Base-by-base conservation (phyloP, 192 early-diverging fungal species). In the Lobosporangium transversale region DNA sequence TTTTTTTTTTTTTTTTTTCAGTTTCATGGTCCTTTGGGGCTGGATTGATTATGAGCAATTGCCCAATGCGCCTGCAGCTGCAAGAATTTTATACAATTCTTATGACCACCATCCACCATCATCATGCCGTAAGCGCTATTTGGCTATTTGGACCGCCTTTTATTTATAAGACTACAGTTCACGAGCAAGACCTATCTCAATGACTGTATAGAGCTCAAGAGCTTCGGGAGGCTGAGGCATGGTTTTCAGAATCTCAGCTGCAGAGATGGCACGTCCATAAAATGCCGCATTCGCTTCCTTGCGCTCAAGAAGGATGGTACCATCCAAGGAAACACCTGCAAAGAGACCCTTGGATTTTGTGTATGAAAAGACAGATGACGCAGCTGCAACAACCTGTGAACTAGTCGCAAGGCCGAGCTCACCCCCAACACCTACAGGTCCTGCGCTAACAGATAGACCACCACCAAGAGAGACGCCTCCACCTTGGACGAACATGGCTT, bases 401-500 rank as follows among this genome's bases (percentile, higher is more conserved):
- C 70, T 79, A 45, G 76, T 80, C 17, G 84, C 62, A 43, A 80
- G 62, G 31, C 68, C 63, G 27, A 81, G 79, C 50, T 83, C 79
- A 1, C 71, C 84, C 27, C 83, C 84, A 14, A 79, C 78, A 43
- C 86, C 86, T 36, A 87, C 75, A 21, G 86, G 86, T 11, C 86
- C 86, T 8, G 79, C 79, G 35, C 81, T 80, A 31, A 87, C 82
- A 35, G 90, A 88, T 14, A 94, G 68, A 53, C 93, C 93, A 17
- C 93, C 95, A 23, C 97, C 97, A 14, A 98, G 81, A 1, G 94
- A 97, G 27, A 98, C 69, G 69, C 96, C 94, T 23, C 94, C 96
- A 32, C 88, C 88, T 59, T 92, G 91, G 51, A 84, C 86, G 71
- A 98, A 97, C 7, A 96, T 90, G 30, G 87, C 87, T 70, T 92